Evolutionary conservation across 805 yeast genomes (phyloP).

Genomic region (Debaryomyces prosopidis): DNA sequence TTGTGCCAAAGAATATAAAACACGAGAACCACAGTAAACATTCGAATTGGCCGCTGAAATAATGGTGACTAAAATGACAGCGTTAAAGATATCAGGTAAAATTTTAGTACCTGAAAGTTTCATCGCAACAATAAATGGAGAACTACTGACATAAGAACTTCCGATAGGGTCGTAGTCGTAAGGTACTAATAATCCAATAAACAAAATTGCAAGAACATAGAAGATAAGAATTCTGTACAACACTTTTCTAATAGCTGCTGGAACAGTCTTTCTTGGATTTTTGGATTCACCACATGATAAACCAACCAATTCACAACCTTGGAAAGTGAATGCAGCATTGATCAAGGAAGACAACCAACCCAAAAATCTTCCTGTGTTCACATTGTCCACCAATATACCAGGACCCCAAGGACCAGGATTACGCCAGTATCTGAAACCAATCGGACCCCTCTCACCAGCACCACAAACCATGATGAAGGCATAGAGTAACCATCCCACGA

Average conservation of each 20-base stretch:
- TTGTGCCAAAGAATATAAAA: conserved; percentile 19
- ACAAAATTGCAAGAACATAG: conserved; percentile 18
- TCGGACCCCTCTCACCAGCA: conserved; percentile 4
- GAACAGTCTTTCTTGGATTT: conserved; percentile 24
- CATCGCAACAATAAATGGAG: conserved; percentile 33
- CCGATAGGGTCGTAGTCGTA: conserved; percentile 9
- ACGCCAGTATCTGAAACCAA: conserved; percentile 10
- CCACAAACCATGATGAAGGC: conserved; percentile 7
- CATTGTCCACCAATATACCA: conserved; percentile 1
- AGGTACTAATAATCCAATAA: conserved; percentile 20
- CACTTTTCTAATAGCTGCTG: conserved; percentile 23
- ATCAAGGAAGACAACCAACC: conserved; percentile 35
- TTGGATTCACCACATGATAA: conserved; percentile 14
- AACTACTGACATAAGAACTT: conserved; percentile 12
- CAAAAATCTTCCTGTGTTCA: conserved; percentile 28
- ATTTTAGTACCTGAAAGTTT: conserved; percentile 24
- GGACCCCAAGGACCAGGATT: conserved; percentile 4
- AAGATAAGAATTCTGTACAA: conserved; percentile 22
- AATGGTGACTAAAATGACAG: conserved; percentile 8
- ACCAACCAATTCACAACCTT: conserved; percentile 10
- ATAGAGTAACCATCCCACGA: conserved; percentile 5
- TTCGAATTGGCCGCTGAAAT: conserved; percentile 19
- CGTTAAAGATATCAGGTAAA: conserved; percentile 18
- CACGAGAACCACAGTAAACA: conserved; percentile 19
- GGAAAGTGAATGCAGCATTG: conserved; percentile 35